A percentile compares a stretch with the other conserved stretches of the same genome.
phyloP scores from a whole-genome alignment of 306 rosid species.

The Begonia loranthoides region DNA sequence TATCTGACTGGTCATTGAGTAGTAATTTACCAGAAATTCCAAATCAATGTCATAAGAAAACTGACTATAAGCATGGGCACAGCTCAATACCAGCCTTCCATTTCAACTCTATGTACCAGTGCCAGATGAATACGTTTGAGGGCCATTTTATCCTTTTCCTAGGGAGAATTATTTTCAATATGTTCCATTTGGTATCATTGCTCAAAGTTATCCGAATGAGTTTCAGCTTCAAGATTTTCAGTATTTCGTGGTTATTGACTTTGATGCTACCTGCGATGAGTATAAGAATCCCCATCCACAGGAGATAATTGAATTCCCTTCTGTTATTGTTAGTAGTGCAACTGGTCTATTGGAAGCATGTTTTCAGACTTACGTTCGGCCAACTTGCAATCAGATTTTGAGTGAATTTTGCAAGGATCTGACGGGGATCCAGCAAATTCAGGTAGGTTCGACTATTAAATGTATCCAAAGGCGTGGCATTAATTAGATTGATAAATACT shows the following conservation, averaged over 20 bases:
- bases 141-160: conserved; percentile 48
- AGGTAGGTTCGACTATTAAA: conserved; percentile 66
- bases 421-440: conserved; percentile 92
- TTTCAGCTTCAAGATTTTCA: conserved; percentile 72
- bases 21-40: conserved; percentile 45
- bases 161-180: conserved; percentile 44
- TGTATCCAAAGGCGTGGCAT: no score
- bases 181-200: conserved; percentile 46
- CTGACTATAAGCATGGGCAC: conserved; percentile 46
- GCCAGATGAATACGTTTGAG: conserved; percentile 59
- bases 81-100: conserved; percentile 52
- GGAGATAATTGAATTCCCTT: conserved; percentile 94
- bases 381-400: conserved; percentile 68
- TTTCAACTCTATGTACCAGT: conserved; percentile 53
- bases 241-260: conserved; percentile 92
- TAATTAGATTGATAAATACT: no score
- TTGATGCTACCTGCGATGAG: conserved; percentile 93
- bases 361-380: conserved; percentile 89
- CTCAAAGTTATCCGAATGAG: conserved; percentile 54
- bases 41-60: conserved; percentile 42
- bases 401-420: conserved; percentile 89
- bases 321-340: conserved; percentile 79
- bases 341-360: conserved; percentile 90
- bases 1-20: conserved; percentile 30
- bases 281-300: conserved; percentile 81